Evolutionary conservation across 2,329 filamentous ascomycete species (phyloP).

Genomic region (Alternaria sp.): DNA sequence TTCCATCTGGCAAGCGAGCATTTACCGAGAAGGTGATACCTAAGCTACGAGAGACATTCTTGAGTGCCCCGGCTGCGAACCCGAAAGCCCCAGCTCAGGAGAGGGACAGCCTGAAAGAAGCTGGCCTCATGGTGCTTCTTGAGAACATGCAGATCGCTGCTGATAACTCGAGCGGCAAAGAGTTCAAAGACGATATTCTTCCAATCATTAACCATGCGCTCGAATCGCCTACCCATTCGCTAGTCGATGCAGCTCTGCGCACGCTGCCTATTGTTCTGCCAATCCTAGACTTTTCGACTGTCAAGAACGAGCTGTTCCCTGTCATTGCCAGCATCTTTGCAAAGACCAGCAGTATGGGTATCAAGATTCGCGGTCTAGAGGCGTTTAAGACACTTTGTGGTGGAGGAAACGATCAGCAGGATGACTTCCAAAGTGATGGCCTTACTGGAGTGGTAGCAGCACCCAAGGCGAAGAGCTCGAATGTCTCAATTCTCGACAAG

Average conservation of each 20-base stretch:
- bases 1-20: conserved; percentile 74
- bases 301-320: conserved; percentile 96
- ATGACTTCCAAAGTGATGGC: conserved; percentile 64
- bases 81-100: conserved; percentile 62
- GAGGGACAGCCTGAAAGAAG: conserved; percentile 82
- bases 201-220: conserved; percentile 84
- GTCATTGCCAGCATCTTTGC: conserved; percentile 89
- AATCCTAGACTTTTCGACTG: conserved; percentile 91
- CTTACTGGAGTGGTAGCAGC: conserved; percentile 71
- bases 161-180: conserved; percentile 83
- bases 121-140: conserved; percentile 87
- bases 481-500: conserved; percentile 86
- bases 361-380: conserved; percentile 91
- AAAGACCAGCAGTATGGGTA: conserved; percentile 89
- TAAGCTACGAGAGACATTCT: conserved; percentile 81
- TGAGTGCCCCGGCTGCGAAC: conserved; percentile 58
- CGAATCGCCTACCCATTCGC: conserved; percentile 84
- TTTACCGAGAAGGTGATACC: conserved; percentile 90
- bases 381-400: conserved; percentile 91
- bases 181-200: conserved; percentile 94
- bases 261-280: conserved; percentile 82
- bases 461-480: conserved; percentile 66
- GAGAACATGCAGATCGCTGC: conserved; percentile 80
- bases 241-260: conserved; percentile 84
- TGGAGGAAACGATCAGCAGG: conserved; percentile 59